Evolutionary conservation across 345 rosid species (phyloP).

Genomic region (Turritis glabra): DNA sequence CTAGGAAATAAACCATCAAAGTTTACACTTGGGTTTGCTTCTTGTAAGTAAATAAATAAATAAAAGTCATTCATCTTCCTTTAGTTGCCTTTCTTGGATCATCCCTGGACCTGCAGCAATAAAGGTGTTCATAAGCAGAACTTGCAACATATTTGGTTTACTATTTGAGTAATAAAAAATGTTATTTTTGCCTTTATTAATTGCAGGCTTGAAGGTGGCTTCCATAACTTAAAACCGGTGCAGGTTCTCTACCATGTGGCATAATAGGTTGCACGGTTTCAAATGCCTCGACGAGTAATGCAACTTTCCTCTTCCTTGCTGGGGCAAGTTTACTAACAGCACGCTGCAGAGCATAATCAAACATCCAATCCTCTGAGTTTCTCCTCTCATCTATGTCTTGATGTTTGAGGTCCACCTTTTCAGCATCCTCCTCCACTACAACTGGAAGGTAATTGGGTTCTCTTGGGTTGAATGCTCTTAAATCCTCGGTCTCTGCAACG

Average conservation of each 20-base stretch:
- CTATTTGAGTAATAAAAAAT: slow-evolving; percentile 1
- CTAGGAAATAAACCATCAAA: slow-evolving; percentile 17
- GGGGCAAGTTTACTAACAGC: slow-evolving; percentile 77
- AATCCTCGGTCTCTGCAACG: slow-evolving; percentile 39
- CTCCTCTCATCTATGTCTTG: slow-evolving; percentile 69
- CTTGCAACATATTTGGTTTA: neutral
- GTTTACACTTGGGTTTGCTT: slow-evolving; percentile 13
- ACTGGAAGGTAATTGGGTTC: slow-evolving; percentile 79
- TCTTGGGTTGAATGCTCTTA: slow-evolving; percentile 62
- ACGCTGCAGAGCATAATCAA: slow-evolving; percentile 77
- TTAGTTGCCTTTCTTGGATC: slow-evolving; percentile 1
- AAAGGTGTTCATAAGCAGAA: slow-evolving; percentile 6
- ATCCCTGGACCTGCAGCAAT: slow-evolving; percentile 24
- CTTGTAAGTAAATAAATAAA: slow-evolving; percentile 20
- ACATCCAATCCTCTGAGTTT: slow-evolving; percentile 92
- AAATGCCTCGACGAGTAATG: slow-evolving; percentile 91
- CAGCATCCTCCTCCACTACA: slow-evolving; percentile 57
- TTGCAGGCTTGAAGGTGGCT: slow-evolving; percentile 74
- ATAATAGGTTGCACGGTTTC: slow-evolving; percentile 66
- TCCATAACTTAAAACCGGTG: slow-evolving; percentile 48
- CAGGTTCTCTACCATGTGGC: slow-evolving; percentile 43
- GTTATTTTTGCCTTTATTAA: slow-evolving; percentile 37
- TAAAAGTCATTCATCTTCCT: slow-evolving; percentile 15
- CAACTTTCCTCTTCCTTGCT: slow-evolving; percentile 80
- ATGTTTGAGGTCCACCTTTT: slow-evolving; percentile 79